Evolutionary conservation across 805 yeast genomes (phyloP).

Genomic region (Starmerella roubikii): DNA sequence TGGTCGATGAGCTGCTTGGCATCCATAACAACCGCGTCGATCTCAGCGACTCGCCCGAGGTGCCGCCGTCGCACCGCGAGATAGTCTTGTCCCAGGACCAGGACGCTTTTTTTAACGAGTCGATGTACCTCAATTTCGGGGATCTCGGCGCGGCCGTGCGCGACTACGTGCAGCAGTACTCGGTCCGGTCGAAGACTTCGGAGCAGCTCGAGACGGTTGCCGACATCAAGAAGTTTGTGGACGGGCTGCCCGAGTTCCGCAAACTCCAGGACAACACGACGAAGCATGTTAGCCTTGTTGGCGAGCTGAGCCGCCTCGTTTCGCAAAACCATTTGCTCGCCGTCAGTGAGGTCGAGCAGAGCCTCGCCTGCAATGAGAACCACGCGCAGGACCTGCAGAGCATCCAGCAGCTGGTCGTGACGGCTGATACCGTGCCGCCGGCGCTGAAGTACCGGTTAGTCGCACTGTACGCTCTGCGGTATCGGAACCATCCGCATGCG

Average conservation of each 20-base stretch:
- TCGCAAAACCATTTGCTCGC: slow-evolving; percentile 55
- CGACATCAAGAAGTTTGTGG: slow-evolving; percentile 83
- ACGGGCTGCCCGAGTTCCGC: slow-evolving; percentile 86
- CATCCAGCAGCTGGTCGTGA: slow-evolving; percentile 39
- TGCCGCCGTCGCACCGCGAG: slow-evolving; percentile 45
- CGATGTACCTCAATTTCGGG: slow-evolving; percentile 86
- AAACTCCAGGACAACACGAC: slow-evolving; percentile 77
- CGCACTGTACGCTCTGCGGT: slow-evolving; percentile 59
- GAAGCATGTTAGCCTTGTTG: slow-evolving; percentile 80
- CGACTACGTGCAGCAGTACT: slow-evolving; percentile 70
- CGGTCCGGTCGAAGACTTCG: slow-evolving; percentile 60
- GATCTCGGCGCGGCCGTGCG: slow-evolving; percentile 83
- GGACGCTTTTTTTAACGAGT: slow-evolving; percentile 64
- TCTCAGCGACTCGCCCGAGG: slow-evolving; percentile 40
- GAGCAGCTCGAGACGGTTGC: slow-evolving; percentile 62
- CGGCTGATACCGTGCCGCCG: slow-evolving; percentile 20
- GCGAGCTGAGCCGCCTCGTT: slow-evolving; percentile 70
- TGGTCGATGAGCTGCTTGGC: slow-evolving; percentile 88
- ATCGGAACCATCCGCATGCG: slow-evolving; percentile 39
- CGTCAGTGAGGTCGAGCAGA: slow-evolving; percentile 81
- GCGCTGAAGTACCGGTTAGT: slow-evolving; percentile 56
- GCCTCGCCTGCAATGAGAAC: slow-evolving; percentile 52
- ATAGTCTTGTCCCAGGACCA: slow-evolving; percentile 53
- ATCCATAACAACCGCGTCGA: slow-evolving; percentile 70
- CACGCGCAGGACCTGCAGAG: slow-evolving; percentile 44